Percentiles rank a stretch among this genome's conserved stretches.
These are phyloP conservation scores for Edaphochlamys debaryana DNA, from an alignment of 139 green algal genomes.

Conservation along the genomic window DNA sequence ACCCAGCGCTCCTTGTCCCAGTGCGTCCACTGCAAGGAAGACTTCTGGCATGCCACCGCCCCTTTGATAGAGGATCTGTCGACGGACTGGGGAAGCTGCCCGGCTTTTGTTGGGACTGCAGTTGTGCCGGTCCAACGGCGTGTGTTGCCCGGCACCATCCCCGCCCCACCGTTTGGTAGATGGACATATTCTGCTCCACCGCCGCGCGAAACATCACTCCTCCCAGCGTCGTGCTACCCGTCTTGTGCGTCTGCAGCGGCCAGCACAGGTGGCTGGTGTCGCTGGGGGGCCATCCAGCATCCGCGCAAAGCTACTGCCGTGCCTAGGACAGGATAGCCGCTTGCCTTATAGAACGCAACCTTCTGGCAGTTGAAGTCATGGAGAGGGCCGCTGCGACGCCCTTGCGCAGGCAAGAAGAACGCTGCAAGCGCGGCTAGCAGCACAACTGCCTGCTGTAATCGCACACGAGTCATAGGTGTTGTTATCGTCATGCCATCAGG, in stretches of 20 bases:
- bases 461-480: too few relatives aligned
- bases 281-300: too few relatives aligned
- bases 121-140: neutral
- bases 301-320: neutral
- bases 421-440: too few relatives aligned
- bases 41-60: too few relatives aligned
- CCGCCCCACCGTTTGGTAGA: neutral
- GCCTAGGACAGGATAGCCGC: neutral
- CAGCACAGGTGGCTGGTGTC: neutral
- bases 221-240: constrained; percentile 8
- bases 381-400: too few relatives aligned
- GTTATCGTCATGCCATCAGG: too few relatives aligned
- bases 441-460: too few relatives aligned
- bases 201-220: constrained; percentile 14
- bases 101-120: neutral
- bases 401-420: too few relatives aligned
- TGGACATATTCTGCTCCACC: neutral
- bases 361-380: neutral
- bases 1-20: too few relatives aligned
- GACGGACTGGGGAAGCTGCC: neutral
- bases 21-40: too few relatives aligned
- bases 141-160: neutral
- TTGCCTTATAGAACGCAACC: neutral
- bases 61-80: too few relatives aligned
- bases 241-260: constrained; percentile 5